Evolutionary conservation across 169 alveolate genomes (phyloP).

Genomic region (Plasmodium relictum): DNA sequence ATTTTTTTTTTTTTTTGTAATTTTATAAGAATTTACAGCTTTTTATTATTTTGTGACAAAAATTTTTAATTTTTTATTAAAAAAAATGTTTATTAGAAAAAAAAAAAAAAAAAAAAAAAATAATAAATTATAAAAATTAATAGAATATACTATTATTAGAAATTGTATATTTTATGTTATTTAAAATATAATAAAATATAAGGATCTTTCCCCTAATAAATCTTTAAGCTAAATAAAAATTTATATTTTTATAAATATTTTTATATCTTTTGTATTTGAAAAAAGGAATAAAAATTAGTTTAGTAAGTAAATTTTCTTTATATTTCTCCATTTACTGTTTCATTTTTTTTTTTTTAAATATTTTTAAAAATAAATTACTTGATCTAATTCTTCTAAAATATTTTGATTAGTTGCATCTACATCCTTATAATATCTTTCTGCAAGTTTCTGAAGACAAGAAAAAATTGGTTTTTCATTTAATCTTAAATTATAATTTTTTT

Average conservation of each 20-base stretch:
- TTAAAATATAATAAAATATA: slow-evolving; percentile 52
- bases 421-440: slow-evolving; percentile 62
- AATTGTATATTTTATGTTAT: neutral
- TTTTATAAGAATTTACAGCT: too few species aligned
- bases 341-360: neutral
- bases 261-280: neutral
- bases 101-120: neutral
- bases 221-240: slow-evolving; percentile 45
- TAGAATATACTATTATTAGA: neutral
- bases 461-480: neutral
- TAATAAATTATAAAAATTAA: slow-evolving; percentile 5
- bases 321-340: neutral
- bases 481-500: slow-evolving; percentile 12
- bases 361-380: slow-evolving; percentile 25
- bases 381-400: slow-evolving; percentile 76
- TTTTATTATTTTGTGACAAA: neutral
- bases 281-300: too few species aligned
- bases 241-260: neutral
- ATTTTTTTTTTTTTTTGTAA: too few species aligned
- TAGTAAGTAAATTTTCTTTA: neutral
- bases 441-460: slow-evolving; percentile 38
- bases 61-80: too few species aligned
- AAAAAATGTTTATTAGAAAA: neutral
- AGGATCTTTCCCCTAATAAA: slow-evolving; percentile 33
- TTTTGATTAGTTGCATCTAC: slow-evolving; percentile 28